Evolutionary conservation across 129 eudicot species (phyloP).

Genomic region (Deinandra increscens): DNA sequence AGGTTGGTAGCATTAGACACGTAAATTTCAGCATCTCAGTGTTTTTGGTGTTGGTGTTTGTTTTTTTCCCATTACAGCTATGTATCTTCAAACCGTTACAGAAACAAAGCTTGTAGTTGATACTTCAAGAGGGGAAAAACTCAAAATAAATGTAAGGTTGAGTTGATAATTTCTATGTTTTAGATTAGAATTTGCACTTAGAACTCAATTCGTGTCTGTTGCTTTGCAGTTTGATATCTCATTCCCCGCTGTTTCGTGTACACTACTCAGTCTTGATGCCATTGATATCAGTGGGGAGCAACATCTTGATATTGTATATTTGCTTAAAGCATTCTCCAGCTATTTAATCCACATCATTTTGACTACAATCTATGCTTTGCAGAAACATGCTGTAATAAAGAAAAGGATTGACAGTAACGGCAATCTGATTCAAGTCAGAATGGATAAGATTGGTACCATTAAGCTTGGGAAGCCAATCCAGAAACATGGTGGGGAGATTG

Average conservation of each 20-base stretch:
- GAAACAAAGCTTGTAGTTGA: conserved; percentile 44
- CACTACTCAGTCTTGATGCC: conserved; percentile 85
- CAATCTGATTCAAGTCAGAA: conserved; percentile 61
- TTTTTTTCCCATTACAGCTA: conserved; percentile 51
- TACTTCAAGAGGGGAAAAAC: conserved; percentile 40
- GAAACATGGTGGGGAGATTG: conserved; percentile 93
- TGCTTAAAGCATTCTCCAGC: conserved; percentile 2
- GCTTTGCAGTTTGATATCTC: conserved; percentile 89
- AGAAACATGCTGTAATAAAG: conserved; percentile 86
- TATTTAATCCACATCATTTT: conserved; percentile 16
- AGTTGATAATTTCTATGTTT: background rate
- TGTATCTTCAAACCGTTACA: conserved; percentile 42
- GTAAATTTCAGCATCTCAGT: background rate
- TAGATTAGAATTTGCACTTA: background rate
- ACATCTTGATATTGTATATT: conserved; percentile 90
- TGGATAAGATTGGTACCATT: conserved; percentile 74
- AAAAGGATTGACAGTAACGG: conserved; percentile 81
- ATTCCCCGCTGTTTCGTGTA: conserved; percentile 84
- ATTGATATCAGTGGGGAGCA: conserved; percentile 97
- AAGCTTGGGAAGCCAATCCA: conserved; percentile 85
- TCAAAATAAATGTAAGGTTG: conserved; percentile 31
- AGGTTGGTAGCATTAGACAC: background rate
- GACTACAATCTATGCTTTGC: conserved; percentile 24
- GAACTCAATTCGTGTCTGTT: conserved; percentile 16
- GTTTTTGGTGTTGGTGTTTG: conserved; percentile 11